Percentiles rank a stretch among this genome's conserved stretches.
These are phyloP conservation scores for Prototheca wickerhamii DNA, from an alignment of 163 green algal genomes.

Conservation along the genomic window DNA sequence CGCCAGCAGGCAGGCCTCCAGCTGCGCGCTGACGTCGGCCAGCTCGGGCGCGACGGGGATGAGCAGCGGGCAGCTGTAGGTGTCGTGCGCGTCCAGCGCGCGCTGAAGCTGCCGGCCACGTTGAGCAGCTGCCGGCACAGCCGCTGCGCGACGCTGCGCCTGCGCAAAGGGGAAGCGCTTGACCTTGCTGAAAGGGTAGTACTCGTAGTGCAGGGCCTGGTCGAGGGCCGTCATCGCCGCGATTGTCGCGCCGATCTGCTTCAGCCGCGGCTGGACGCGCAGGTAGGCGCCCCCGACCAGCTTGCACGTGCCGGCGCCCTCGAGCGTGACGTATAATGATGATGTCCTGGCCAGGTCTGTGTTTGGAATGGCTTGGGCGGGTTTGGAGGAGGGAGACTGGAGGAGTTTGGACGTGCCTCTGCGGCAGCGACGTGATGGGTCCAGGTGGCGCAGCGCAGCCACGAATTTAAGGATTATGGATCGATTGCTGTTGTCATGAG, in stretches of 20 bases:
- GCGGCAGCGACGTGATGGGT: too few relatives aligned
- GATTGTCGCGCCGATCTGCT: not conserved
- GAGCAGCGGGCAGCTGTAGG: conserved; percentile 4
- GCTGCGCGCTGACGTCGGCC: conserved; percentile 7
- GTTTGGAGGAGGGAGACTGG: too few relatives aligned
- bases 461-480: too few relatives aligned
- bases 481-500: too few relatives aligned
- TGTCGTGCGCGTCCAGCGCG: conserved; percentile 4
- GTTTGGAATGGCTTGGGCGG: too few relatives aligned
- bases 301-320: not conserved
- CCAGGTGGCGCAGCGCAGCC: too few relatives aligned
- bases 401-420: too few relatives aligned
- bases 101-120: conserved; percentile 1
- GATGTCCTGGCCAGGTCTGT: not conserved
- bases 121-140: conserved; percentile 25
- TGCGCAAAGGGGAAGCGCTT: not conserved
- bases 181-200: conserved; percentile 5
- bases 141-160: conserved; percentile 14
- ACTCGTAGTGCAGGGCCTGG: conserved; percentile 5
- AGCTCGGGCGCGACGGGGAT: conserved; percentile 5
- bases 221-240: not conserved
- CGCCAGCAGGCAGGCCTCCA: conserved; percentile 11
- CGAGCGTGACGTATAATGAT: not conserved
- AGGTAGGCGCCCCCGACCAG: not conserved
- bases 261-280: not conserved